Percentiles rank a stretch among this genome's conserved stretches.
Conservation (phyloP, 352 stramenopile genomes). For the Phytophthora aleatoria region DNA sequence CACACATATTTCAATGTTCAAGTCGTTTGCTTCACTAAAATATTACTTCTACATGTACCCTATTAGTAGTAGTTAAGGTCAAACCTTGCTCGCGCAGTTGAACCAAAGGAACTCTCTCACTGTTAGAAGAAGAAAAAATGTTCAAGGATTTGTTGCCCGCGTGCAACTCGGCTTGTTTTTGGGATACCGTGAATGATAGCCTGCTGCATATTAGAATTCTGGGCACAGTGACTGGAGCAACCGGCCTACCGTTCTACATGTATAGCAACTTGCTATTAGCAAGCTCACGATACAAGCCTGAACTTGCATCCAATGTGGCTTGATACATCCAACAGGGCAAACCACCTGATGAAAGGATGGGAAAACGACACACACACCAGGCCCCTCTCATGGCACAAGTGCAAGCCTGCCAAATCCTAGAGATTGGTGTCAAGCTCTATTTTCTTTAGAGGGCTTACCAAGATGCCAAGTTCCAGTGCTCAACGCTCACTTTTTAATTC, state of each 20-base stretch:
- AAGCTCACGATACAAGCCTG: not conserved
- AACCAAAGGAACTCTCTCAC: constrained; percentile 1
- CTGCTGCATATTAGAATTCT: not conserved
- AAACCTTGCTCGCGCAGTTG: not conserved
- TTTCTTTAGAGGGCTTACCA: not conserved
- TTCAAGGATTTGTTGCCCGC: constrained; percentile 8
- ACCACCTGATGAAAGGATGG: constrained; percentile 2
- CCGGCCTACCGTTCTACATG: no score
- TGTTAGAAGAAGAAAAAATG: constrained; percentile 20
- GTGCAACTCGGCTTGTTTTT: constrained; percentile 21
- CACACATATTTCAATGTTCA: not conserved
- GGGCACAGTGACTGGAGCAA: no score
- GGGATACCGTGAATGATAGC: constrained; percentile 4
- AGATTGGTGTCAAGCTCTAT: not conserved
- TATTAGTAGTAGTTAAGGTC: no score
- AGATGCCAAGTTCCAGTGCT: constrained; percentile 16
- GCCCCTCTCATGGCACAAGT: constrained; percentile 7
- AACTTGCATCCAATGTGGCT: constrained; percentile 12
- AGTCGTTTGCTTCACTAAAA: not conserved
- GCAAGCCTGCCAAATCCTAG: constrained; percentile 8
- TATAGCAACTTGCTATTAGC: no score
- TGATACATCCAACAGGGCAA: not conserved
- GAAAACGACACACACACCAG: not conserved
- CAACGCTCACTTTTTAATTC: constrained; percentile 22
- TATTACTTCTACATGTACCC: no score